These are phyloP conservation scores for Climacium dendroides DNA, from an alignment of 225 moss, liverwort and hornwort species.

Conservation along the genomic window DNA sequence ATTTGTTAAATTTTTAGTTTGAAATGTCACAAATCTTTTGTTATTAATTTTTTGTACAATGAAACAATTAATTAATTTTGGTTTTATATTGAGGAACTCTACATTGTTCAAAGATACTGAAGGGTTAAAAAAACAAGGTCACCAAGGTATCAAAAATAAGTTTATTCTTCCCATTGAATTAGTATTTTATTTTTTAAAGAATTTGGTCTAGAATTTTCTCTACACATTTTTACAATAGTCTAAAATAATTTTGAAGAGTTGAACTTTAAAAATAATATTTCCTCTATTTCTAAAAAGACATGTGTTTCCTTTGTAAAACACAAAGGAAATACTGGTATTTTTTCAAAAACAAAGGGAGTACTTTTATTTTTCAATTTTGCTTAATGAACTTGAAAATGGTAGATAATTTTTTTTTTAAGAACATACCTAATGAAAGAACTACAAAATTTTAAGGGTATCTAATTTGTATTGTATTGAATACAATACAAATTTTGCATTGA, in stretches of 20 bases:
- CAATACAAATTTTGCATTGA: background rate
- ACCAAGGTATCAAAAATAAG: background rate
- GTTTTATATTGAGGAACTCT: background rate
- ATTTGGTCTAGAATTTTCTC: rapidly evolving
- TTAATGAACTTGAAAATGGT: rapidly evolving
- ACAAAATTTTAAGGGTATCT: no score
- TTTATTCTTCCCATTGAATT: background rate
- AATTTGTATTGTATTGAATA: no score
- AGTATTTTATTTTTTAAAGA: background rate
- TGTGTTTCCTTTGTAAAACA: no score
- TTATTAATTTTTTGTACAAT: background rate
- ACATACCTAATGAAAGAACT: no score
- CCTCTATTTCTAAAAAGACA: no score
- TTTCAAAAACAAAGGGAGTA: no score
- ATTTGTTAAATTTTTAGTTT: background rate
- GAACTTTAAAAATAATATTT: background rate
- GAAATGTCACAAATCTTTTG: background rate
- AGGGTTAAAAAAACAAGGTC: background rate
- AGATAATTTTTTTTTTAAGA: background rate
- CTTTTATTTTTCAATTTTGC: background rate
- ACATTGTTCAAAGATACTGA: background rate
- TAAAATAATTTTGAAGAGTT: background rate
- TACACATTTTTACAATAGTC: rapidly evolving
- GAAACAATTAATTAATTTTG: background rate
- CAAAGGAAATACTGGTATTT: no score